Evolutionary conservation across 352 stramenopile genomes (phyloP), one percentile per base, ranked within the genome.

Genomic region (Globisporangium parvum): DNA sequence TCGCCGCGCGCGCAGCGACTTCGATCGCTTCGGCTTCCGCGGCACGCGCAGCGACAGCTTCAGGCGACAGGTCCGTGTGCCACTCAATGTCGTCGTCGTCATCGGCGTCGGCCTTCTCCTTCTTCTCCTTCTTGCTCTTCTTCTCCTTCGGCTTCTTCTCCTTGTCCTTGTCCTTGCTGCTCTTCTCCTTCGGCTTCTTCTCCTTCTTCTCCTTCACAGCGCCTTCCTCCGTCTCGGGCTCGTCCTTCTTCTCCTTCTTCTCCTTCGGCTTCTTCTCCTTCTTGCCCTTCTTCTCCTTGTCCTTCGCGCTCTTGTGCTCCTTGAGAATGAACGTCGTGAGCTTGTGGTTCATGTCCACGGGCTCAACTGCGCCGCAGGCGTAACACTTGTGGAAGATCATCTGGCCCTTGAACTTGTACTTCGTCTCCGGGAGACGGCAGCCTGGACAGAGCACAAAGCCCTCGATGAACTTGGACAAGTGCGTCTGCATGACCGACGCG

Each of bases 331-430:
- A 98, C 2, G 93, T 98, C 62, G 83, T 96, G 62, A 99, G 83
- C 77, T 99, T 99, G 78, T 99, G 96, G 62, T 87, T 96, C 95
- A 99, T 98, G 77, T 99, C 96, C 24, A 98, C 91, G 42, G 93
- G 89, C 60, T 98, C 93, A 24, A 98, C 97, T 9, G 87, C 89
- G 45, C 97, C 97, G 80, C 97, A 99, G 12, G 96, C 97, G 59
- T 96, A 91, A 75, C 97, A 99, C 67, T 98, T 98, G 80, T 99
- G 96, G 67, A 84, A 98, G 67, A 99, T 98, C 42, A 91, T 75
- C 67, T 91, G 79, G 45, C 87, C 88, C 82, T 99, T 99, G 68
- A 99, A 98, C 72, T 98, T 98, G 84, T 99, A 98, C 59, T 98
- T 95, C 12, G 96, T 99, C 79, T 99, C 97, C 0, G 97, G 97